These are phyloP conservation scores for Naganishia liquefaciens DNA, from an alignment of 1,284 basidiomycete genomes.

Conservation along the genomic window DNA sequence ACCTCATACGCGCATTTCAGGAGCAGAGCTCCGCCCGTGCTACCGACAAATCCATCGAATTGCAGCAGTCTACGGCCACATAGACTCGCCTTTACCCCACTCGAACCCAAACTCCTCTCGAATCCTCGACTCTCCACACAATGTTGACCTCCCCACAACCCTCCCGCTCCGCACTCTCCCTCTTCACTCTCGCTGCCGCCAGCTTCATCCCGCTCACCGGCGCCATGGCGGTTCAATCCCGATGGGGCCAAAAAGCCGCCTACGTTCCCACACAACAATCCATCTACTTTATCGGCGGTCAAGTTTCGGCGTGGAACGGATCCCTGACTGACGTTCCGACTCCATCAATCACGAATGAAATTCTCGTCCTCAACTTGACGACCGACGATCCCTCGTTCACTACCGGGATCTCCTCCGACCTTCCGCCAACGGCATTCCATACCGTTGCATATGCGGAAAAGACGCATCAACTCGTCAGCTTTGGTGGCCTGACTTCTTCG, in stretches of 20 bases:
- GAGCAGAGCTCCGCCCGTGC: conserved; percentile 13
- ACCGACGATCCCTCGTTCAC: conserved; percentile 44
- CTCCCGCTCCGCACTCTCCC: background rate
- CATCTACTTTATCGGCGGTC: conserved; percentile 53
- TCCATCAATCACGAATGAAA: conserved; percentile 49
- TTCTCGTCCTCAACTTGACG: conserved; percentile 49
- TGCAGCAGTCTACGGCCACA: conserved; percentile 8
- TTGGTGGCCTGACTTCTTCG: conserved; percentile 50
- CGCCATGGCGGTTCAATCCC: conserved; percentile 19
- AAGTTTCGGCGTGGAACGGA: conserved; percentile 37
- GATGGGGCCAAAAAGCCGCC: conserved; percentile 53
- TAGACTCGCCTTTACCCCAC: background rate
- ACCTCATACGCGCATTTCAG: background rate
- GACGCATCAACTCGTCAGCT: conserved; percentile 42
- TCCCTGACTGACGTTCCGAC: conserved; percentile 32
- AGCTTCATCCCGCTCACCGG: background rate
- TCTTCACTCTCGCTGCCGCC: background rate
- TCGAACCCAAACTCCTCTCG: background rate
- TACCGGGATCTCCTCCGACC: conserved; percentile 40
- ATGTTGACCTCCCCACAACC: conserved; percentile 11
- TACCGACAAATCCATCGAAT: background rate
- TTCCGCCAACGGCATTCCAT: conserved; percentile 52
- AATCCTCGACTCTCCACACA: background rate
- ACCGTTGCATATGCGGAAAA: conserved; percentile 37
- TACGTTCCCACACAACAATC: conserved; percentile 46